Evolutionary conservation across 768 basidiomycete species (phyloP).

Genomic region (Paxillus rubicundulus): DNA sequence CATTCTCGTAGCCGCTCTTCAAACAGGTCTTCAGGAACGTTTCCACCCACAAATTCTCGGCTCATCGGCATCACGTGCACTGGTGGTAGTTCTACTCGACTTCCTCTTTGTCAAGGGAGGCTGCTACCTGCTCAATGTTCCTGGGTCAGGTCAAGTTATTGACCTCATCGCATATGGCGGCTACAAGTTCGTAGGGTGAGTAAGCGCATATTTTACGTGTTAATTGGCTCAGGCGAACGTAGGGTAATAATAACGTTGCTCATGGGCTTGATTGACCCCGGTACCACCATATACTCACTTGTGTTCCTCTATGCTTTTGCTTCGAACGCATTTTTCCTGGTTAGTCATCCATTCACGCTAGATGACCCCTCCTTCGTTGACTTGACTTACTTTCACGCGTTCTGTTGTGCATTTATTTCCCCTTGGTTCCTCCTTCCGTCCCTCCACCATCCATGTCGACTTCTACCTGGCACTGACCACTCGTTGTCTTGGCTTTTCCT

Average conservation of each 20-base stretch:
- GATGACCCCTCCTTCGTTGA: not conserved
- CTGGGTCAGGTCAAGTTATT: constrained; percentile 64
- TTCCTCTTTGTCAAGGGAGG: constrained; percentile 87
- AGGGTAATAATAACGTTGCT: constrained; percentile 86
- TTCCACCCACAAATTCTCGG: constrained; percentile 92
- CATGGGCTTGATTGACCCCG: constrained; percentile 61
- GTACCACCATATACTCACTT: constrained; percentile 59
- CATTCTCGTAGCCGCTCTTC: constrained; percentile 82
- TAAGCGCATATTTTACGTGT: not conserved
- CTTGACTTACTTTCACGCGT: too few species aligned
- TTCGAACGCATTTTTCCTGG: constrained; percentile 93
- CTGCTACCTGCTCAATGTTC: constrained; percentile 90
- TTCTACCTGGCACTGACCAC: not conserved
- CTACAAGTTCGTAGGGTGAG: constrained; percentile 96
- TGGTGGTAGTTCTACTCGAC: constrained; percentile 84
- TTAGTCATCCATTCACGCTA: constrained; percentile 36
- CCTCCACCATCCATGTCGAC: not conserved
- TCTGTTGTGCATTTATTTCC: too few species aligned
- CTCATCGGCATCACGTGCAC: constrained; percentile 76
- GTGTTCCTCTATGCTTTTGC: constrained; percentile 84
- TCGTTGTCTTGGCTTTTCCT: not conserved
- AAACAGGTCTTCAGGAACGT: constrained; percentile 75
- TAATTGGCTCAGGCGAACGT: not conserved
- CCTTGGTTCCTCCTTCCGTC: too few species aligned
- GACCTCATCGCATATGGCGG: constrained; percentile 92